Conservation (phyloP, 805 yeast genomes). For the Pichia thaimueangensis region DNA sequence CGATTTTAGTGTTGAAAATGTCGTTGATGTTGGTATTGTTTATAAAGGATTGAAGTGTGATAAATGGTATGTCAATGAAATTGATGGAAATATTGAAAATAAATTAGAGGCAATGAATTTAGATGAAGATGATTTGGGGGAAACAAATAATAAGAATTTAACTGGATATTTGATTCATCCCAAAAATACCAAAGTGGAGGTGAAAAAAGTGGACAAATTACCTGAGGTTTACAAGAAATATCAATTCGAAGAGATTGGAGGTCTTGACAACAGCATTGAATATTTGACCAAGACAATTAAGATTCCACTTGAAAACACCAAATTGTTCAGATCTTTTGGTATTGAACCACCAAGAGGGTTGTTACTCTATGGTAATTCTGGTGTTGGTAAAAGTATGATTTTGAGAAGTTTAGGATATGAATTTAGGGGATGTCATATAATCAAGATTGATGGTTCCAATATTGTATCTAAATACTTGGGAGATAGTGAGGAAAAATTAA, state of each 20-base stretch:
- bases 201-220: slow-evolving; percentile 29
- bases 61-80: slow-evolving; percentile 12
- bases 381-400: slow-evolving; percentile 92
- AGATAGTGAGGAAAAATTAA: slow-evolving; percentile 82
- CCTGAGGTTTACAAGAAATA: slow-evolving; percentile 36
- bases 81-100: slow-evolving; percentile 20
- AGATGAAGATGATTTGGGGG: background rate
- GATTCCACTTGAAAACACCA: slow-evolving; percentile 74
- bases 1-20: slow-evolving; percentile 19
- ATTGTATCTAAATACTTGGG: slow-evolving; percentile 91
- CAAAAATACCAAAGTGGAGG: slow-evolving; percentile 29
- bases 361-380: slow-evolving; percentile 93
- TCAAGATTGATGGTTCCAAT: slow-evolving; percentile 84
- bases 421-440: slow-evolving; percentile 65
- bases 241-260: slow-evolving; percentile 55
- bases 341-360: slow-evolving; percentile 91
- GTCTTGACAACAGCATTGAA: slow-evolving; percentile 58
- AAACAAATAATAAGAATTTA: background rate
- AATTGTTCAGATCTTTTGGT: slow-evolving; percentile 75
- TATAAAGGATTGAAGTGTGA: slow-evolving; percentile 41
- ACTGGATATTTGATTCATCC: slow-evolving; percentile 27
- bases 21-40: slow-evolving; percentile 53
- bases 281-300: slow-evolving; percentile 61
- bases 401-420: slow-evolving; percentile 77
- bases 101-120: slow-evolving; percentile 23